Evolutionary conservation across 1,284 basidiomycete species (phyloP).

Genomic region (Caloboletus firmus): DNA sequence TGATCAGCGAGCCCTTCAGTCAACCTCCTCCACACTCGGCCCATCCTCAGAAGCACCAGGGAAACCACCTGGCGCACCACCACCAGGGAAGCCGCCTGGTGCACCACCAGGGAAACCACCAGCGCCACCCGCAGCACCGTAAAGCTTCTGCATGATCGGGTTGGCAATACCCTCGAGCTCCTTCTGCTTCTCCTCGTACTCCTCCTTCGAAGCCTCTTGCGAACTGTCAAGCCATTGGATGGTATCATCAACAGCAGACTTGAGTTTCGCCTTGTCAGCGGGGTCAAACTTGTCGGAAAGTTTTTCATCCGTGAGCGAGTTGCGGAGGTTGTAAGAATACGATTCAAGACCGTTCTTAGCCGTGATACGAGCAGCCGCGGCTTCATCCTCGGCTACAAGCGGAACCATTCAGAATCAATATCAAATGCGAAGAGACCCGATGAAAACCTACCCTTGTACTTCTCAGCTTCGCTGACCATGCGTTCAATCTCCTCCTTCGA

Average conservation of each 20-base stretch:
- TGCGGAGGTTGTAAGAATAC: conserved; percentile 95
- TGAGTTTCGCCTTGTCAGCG: conserved; percentile 86
- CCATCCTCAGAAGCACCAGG: conserved; percentile 68
- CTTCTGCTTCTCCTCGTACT: conserved; percentile 95
- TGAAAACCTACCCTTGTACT: conserved; percentile 70
- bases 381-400: conserved; percentile 72
- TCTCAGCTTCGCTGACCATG: conserved; percentile 93
- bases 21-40: conserved; percentile 88
- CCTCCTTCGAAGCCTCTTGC: conserved; percentile 92
- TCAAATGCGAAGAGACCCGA: neutral
- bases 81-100: conserved; percentile 51
- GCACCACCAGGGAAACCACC: conserved; percentile 49
- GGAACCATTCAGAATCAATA: conserved; percentile 23
- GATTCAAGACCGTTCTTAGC: conserved; percentile 91
- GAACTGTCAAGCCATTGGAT: conserved; percentile 89
- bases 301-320: conserved; percentile 85
- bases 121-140: conserved; percentile 70
- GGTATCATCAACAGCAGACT: conserved; percentile 81
- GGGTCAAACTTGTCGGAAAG: conserved; percentile 85
- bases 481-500: conserved; percentile 99
- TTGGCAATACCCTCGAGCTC: conserved; percentile 90
- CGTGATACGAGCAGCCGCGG: conserved; percentile 77
- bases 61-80: conserved; percentile 53
- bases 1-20: conserved; percentile 43
- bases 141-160: conserved; percentile 95